Base-by-base conservation (phyloP, 768 basidiomycete genomes). In the Russula brevipes region DNA sequence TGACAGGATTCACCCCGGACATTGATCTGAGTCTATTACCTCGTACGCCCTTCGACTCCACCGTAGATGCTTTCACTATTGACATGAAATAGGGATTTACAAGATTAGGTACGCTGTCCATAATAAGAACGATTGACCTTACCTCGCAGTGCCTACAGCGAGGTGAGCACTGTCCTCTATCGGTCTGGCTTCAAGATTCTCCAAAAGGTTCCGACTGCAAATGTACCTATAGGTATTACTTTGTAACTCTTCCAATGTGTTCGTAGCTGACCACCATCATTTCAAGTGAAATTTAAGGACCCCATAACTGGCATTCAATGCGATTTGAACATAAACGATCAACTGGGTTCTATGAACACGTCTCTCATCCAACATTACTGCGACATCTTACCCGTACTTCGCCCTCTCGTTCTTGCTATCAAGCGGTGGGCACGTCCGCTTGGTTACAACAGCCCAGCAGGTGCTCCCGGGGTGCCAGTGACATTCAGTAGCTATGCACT, bases 401-500 rank as follows among this genome's bases (percentile, higher is more conserved):
- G 77, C 1, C 74, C 77, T 5, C 65, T 86, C 68, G 63, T 85
- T 7, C 68, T 72, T 51, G 71, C 75, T 39, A 75, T 88, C 71
- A 87, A 88, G 71, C 64, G 70, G 17, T 89, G 87, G 86, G 84
- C 86, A 11, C 80, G 79, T 58, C 76, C 79, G 31, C 74, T 79
- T 5, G 80, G 75, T 0, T 71, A 86, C 49, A 87, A 87, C 68
- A 70, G 71, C 17, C 80, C 85, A 0, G 70, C 75, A 17, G 67
- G 69, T 0, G 36, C 31, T 11, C 59, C 49, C 0, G 50, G 45
- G 30, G 38, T 39, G 17, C 66, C 73, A 1, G 55, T 66, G 4
- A 80, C 80, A 2, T 85, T 87, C 69, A 86, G 82, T 63, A 87
- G 85, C 64, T 88, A 87, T 71, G 77, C 85, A 1, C 70, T 85